Conservation (phyloP, 805 yeast genomes). For the Teunomyces panamensis region DNA sequence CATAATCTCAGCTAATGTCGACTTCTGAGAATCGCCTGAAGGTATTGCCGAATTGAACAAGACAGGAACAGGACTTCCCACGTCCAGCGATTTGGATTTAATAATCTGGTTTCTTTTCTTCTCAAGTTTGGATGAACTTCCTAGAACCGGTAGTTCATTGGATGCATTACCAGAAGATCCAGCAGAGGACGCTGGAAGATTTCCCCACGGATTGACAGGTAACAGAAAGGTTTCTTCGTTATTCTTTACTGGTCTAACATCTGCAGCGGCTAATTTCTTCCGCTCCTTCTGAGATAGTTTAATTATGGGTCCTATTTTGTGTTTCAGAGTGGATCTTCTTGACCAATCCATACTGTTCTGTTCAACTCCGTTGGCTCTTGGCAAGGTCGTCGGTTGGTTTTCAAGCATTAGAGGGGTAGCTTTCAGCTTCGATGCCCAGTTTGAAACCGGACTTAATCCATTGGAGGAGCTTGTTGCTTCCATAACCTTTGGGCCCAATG, state of each 20-base stretch:
- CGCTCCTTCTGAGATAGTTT: constrained; percentile 62
- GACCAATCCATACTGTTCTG: constrained; percentile 7
- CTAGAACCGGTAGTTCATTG: background rate
- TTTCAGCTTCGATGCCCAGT: constrained; percentile 22
- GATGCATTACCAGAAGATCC: background rate
- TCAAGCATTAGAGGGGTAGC: constrained; percentile 13
- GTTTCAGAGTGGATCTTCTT: constrained; percentile 17
- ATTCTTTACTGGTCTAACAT: background rate
- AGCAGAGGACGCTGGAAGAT: background rate
- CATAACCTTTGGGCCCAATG: background rate
- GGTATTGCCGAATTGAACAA: background rate
- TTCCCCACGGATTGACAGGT: constrained; percentile 7
- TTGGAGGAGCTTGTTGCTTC: background rate
- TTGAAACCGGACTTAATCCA: constrained; percentile 25
- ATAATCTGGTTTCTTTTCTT: background rate
- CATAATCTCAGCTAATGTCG: constrained; percentile 44
- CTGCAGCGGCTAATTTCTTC: constrained; percentile 31
- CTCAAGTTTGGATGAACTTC: background rate
- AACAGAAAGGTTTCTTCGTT: background rate
- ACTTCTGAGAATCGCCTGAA: constrained; percentile 8
- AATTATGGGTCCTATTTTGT: constrained; percentile 33
- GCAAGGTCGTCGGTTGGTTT: background rate
- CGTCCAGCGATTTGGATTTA: background rate
- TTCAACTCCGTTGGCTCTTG: background rate
- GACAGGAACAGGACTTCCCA: background rate